Conservation (phyloP, 2,329 filamentous ascomycete genomes). For the Colletotrichum zoysiae region DNA sequence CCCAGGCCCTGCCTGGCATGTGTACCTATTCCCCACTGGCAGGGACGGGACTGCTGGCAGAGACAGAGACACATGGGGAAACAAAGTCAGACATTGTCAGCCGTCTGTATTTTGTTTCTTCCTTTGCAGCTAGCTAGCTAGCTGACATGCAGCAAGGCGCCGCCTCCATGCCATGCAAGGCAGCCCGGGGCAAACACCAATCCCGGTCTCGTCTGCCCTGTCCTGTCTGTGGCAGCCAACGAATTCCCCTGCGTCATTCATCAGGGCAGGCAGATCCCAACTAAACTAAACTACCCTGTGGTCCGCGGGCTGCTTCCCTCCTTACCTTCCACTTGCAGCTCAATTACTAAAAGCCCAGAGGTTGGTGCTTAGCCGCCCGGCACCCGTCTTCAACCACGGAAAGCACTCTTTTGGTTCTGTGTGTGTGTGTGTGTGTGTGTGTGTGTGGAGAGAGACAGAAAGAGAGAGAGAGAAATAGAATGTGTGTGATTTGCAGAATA, state of each 20-base stretch:
- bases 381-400: neutral
- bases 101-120: neutral
- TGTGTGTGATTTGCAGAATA: too few species aligned
- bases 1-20: neutral
- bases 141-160: neutral
- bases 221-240: conserved; percentile 12
- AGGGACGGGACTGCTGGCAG: conserved; percentile 22
- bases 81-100: conserved; percentile 22
- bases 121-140: neutral
- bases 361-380: neutral
- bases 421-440: neutral
- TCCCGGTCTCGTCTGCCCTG: neutral
- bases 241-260: conserved; percentile 8
- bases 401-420: neutral
- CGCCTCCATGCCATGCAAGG: neutral
- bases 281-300: too few species aligned
- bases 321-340: conserved; percentile 14
- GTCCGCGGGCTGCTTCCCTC: conserved; percentile 4
- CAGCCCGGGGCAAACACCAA: neutral
- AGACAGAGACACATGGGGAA: conserved; percentile 1
- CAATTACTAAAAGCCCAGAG: conserved; percentile 2
- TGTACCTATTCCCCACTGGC: conserved; percentile 20
- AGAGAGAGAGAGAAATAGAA: too few species aligned
- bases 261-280: conserved; percentile 2
- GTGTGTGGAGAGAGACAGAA: too few species aligned